Percentiles rank a stretch among this genome's conserved stretches.
Evolutionary conservation across 225 moss, liverwort and hornwort genomes (phyloP).

Genomic region (Lunularia cruciata): DNA sequence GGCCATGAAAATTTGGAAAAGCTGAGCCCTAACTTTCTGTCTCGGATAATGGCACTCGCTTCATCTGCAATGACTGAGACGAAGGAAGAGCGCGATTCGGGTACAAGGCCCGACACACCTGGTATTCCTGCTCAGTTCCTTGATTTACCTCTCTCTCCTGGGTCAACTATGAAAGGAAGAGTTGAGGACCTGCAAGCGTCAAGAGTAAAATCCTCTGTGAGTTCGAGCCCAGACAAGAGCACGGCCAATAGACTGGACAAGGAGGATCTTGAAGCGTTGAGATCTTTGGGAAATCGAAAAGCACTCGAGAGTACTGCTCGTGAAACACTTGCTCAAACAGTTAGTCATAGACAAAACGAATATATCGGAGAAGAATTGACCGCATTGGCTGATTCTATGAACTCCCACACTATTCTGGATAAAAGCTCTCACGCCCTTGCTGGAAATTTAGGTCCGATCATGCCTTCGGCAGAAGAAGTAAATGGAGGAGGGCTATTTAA

Average conservation of each 20-base stretch:
- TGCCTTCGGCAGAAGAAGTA: neutral
- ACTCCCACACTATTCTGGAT: conserved; percentile 44
- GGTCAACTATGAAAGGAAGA: neutral
- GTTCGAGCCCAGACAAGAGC: conserved; percentile 24
- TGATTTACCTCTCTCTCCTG: conserved; percentile 13
- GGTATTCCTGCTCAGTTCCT: conserved; percentile 41
- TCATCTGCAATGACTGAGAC: conserved; percentile 42
- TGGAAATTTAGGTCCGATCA: neutral
- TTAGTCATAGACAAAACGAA: conserved; percentile 22
- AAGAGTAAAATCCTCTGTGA: conserved; percentile 29
- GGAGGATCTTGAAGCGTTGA: conserved; percentile 27
- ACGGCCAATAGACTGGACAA: conserved; percentile 22
- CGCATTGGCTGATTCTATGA: conserved; percentile 48
- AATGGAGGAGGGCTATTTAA: neutral
- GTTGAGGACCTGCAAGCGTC: conserved; percentile 30
- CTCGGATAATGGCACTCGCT: conserved; percentile 86
- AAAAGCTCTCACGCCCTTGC: neutral
- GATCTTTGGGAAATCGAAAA: conserved; percentile 2
- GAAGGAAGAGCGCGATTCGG: conserved; percentile 5
- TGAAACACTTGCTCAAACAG: conserved; percentile 20
- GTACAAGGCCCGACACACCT: conserved; percentile 31
- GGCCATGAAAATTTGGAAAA: conserved; percentile 70
- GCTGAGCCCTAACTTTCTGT: conserved; percentile 83
- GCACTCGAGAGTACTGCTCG: conserved; percentile 8
- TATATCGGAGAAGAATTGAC: conserved; percentile 39